Evolutionary conservation across 495 filamentous ascomycete genomes (phyloP).

Genomic region (Talaromyces wortmannii): DNA sequence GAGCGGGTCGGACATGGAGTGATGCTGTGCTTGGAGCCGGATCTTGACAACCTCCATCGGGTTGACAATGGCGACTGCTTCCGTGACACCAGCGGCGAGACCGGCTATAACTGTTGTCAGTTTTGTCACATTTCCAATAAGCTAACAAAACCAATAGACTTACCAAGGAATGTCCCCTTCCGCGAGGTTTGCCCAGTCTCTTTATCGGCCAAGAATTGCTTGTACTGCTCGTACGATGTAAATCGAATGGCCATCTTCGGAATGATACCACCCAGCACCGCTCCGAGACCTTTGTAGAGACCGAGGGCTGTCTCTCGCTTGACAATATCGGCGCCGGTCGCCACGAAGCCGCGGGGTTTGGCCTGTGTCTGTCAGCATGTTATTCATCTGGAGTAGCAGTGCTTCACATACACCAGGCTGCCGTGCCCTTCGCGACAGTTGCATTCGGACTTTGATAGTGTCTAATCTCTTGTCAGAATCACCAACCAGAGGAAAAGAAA

Average conservation of each 20-base stretch:
- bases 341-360: conserved; percentile 80
- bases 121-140: neutral
- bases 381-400: neutral
- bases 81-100: conserved; percentile 86
- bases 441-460: conserved; percentile 99
- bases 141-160: conserved; percentile 10
- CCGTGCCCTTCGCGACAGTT: conserved; percentile 81
- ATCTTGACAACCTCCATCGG: conserved; percentile 99
- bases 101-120: conserved; percentile 49
- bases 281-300: conserved; percentile 94
- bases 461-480: conserved; percentile 42
- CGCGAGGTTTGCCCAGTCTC: conserved; percentile 64
- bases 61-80: conserved; percentile 92
- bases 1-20: conserved; percentile 86
- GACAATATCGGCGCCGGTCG: conserved; percentile 82
- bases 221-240: conserved; percentile 95
- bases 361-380: conserved; percentile 31
- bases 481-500: neutral
- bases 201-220: conserved; percentile 68
- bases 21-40: conserved; percentile 92
- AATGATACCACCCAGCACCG: conserved; percentile 92
- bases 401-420: conserved; percentile 61
- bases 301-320: conserved; percentile 83
- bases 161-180: conserved; percentile 75
- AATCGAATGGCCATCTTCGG: conserved; percentile 99